These are phyloP conservation scores for Scutellaria baicalensis DNA, from an alignment of 257 asterid species.

Conservation along the genomic window DNA sequence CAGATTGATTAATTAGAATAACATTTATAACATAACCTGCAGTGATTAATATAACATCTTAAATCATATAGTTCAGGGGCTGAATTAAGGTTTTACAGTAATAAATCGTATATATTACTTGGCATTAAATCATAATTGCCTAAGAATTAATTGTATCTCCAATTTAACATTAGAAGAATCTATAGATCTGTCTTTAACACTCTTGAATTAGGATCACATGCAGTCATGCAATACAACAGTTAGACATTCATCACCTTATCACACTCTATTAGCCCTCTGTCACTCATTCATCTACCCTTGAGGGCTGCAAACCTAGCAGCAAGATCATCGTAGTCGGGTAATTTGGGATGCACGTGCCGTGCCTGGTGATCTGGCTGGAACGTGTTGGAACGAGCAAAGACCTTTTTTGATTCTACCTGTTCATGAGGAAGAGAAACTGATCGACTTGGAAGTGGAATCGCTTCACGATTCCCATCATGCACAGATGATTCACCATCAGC, in stretches of 20 bases:
- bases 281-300: conserved; percentile 41
- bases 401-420: conserved; percentile 35
- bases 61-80: neutral
- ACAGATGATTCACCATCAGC: conserved; percentile 37
- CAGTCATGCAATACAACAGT: no score
- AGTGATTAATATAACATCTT: no score
- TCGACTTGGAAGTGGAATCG: conserved; percentile 39
- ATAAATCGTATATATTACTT: neutral
- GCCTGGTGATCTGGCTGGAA: conserved; percentile 75
- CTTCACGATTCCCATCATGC: conserved; percentile 25
- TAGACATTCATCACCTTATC: no score
- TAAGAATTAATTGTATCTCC: neutral
- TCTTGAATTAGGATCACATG: neutral
- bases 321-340: conserved; percentile 92
- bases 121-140: neutral
- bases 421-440: conserved; percentile 70
- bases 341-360: conserved; percentile 84
- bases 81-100: neutral
- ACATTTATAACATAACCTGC: no score
- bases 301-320: conserved; percentile 88
- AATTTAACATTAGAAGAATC: neutral
- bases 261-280: neutral
- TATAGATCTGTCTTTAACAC: neutral
- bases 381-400: conserved; percentile 58
- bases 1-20: no score